phyloP scores from a whole-genome alignment of 129 eudicot species.

The Escallonia herrerae region DNA sequence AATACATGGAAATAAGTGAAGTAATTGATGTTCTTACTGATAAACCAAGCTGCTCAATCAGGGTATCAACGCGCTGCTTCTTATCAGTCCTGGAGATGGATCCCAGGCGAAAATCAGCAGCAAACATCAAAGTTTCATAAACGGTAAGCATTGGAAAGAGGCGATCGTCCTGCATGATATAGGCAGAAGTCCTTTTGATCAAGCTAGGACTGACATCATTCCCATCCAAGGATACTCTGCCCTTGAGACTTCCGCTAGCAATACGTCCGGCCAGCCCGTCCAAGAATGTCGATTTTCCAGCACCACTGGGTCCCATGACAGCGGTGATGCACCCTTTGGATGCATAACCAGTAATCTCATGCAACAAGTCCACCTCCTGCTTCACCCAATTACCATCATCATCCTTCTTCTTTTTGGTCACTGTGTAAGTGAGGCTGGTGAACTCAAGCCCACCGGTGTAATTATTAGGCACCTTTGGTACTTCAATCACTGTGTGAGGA shows the following conservation, averaged over 20 bases:
- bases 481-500: constrained; percentile 43
- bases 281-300: constrained; percentile 78
- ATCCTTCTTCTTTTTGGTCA: constrained; percentile 40
- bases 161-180: constrained; percentile 77
- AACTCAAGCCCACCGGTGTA: constrained; percentile 68
- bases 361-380: constrained; percentile 49
- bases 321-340: constrained; percentile 81
- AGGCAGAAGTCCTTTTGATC: constrained; percentile 70
- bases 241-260: constrained; percentile 72
- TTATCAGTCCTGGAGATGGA: constrained; percentile 55
- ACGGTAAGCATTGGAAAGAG: constrained; percentile 76
- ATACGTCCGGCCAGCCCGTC: constrained; percentile 80
- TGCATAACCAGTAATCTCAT: constrained; percentile 61
- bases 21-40: constrained; percentile 29
- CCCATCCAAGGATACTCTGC: constrained; percentile 66
- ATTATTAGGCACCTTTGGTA: constrained; percentile 36
- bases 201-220: constrained; percentile 52
- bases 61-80: constrained; percentile 49
- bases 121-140: constrained; percentile 71
- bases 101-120: constrained; percentile 72
- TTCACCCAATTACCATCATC: constrained; percentile 51
- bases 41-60: constrained; percentile 74
- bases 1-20: no score
- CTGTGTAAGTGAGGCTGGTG: constrained; percentile 54
- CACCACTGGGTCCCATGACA: constrained; percentile 95